phyloP scores from a whole-genome alignment of 768 basidiomycete species.

The Serendipita sp. region DNA sequence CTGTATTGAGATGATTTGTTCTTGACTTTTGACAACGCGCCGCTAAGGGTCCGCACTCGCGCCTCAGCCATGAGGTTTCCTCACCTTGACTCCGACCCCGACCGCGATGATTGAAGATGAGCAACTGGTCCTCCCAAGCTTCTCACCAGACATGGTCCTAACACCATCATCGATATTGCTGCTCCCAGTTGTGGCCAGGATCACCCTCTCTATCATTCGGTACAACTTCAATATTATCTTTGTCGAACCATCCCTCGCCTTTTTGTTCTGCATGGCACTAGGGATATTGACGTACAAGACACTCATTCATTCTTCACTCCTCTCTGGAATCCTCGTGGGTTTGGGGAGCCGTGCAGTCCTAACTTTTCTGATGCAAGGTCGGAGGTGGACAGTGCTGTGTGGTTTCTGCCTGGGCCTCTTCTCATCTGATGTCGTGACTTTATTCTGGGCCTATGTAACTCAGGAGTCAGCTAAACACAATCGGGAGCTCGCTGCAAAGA shows the following conservation, averaged over 20 bases:
- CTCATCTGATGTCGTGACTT: not conserved
- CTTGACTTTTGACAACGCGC: not conserved
- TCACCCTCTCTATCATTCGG: not conserved
- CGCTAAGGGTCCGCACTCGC: not conserved
- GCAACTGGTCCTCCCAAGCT: not conserved
- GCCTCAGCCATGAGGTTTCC: not conserved
- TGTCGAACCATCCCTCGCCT: not conserved
- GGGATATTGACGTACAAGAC: not conserved
- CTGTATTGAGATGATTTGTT: slow-evolving; percentile 1
- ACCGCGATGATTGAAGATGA: slow-evolving; percentile 3
- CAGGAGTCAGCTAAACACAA: not conserved
- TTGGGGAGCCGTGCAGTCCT: not conserved
- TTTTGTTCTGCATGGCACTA: slow-evolving; percentile 1
- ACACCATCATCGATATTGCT: not conserved
- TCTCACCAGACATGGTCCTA: not conserved
- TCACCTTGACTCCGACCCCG: not conserved
- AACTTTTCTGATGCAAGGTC: slow-evolving; percentile 1
- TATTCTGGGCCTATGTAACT: not conserved
- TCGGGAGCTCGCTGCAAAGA: not conserved
- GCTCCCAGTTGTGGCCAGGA: not conserved
- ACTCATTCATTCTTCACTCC: not conserved
- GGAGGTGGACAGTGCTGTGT: not conserved
- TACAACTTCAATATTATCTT: slow-evolving; percentile 1
- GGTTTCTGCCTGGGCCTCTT: not conserved
- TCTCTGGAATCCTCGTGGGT: not conserved